phyloP scores from a whole-genome alignment of 2,329 filamentous ascomycete species.

The Dactylellina parvicollis region DNA sequence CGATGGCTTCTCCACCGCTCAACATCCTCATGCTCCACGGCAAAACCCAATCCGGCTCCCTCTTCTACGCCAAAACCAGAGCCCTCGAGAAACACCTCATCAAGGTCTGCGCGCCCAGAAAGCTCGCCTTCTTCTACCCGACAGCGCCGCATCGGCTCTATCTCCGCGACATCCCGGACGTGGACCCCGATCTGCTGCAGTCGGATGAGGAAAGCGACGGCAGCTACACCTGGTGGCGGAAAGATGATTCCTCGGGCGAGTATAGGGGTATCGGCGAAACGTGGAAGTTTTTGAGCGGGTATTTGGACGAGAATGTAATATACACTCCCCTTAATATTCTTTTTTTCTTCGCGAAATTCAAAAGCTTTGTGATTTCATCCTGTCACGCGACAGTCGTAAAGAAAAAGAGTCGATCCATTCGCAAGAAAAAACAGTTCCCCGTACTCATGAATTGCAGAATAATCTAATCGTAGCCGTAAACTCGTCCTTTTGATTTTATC shows the following conservation, averaged over 20 bases:
- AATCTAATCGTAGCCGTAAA: conserved; percentile 42
- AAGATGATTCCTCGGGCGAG: conserved; percentile 60
- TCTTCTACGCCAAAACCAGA: conserved; percentile 74
- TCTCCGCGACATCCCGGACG: conserved; percentile 65
- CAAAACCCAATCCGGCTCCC: conserved; percentile 73
- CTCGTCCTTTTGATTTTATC: neutral
- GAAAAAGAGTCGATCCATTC: neutral
- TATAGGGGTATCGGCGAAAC: conserved; percentile 56
- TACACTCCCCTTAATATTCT: neutral
- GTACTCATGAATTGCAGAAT: neutral
- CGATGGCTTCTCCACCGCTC: neutral
- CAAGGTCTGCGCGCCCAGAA: conserved; percentile 37
- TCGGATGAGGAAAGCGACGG: conserved; percentile 65
- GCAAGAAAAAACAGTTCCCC: neutral
- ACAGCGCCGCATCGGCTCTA: conserved; percentile 64
- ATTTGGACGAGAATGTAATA: conserved; percentile 54
- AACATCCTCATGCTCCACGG: conserved; percentile 61
- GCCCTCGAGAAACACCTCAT: conserved; percentile 67
- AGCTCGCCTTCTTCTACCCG: conserved; percentile 61
- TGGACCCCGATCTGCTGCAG: conserved; percentile 57
- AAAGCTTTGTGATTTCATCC: neutral
- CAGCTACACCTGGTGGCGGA: conserved; percentile 71
- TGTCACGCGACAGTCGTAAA: conserved; percentile 5
- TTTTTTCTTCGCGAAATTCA: neutral
- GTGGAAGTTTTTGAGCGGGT: conserved; percentile 55